These are phyloP conservation scores for Penicillium manginii DNA, from an alignment of 495 filamentous ascomycete genomes.

Conservation along the genomic window DNA sequence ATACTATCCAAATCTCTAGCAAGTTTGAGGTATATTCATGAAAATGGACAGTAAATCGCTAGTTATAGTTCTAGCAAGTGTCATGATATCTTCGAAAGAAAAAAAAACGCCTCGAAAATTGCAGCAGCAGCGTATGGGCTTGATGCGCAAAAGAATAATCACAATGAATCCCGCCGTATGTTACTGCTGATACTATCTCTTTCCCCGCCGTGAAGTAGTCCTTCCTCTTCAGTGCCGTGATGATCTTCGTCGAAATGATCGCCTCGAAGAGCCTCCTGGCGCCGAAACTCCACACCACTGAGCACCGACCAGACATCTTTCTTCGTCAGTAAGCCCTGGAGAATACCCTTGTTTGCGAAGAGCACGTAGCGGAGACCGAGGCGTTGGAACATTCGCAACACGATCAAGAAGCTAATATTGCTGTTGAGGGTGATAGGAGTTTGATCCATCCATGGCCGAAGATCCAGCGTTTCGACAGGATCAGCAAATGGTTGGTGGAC, in stretches of 20 bases:
- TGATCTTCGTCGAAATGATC: slow-evolving; percentile 40
- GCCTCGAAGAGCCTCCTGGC: slow-evolving; percentile 38
- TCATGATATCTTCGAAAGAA: slow-evolving; percentile 10
- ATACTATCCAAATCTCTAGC: no score
- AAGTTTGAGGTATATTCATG: no score
- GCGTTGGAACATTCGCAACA: slow-evolving; percentile 89
- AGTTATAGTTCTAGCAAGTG: slow-evolving; percentile 5
- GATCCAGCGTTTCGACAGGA: slow-evolving; percentile 76
- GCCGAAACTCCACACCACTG: slow-evolving; percentile 71
- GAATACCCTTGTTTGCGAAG: slow-evolving; percentile 76
- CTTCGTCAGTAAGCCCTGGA: slow-evolving; percentile 91
- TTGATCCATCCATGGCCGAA: slow-evolving; percentile 97
- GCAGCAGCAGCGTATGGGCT: not conserved
- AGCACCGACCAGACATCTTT: slow-evolving; percentile 97
- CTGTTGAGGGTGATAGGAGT: slow-evolving; percentile 89
- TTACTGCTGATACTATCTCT: slow-evolving; percentile 44
- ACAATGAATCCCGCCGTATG: slow-evolving; percentile 37
- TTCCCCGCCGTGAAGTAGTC: slow-evolving; percentile 50
- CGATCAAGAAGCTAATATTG: slow-evolving; percentile 73
- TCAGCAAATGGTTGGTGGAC: slow-evolving; percentile 81
- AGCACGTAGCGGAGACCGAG: slow-evolving; percentile 89
- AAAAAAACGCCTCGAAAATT: not conserved
- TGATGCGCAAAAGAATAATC: not conserved
- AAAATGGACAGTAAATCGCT: not conserved
- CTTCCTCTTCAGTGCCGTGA: slow-evolving; percentile 52